Conservation (phyloP, 345 rosid species). For the Salix viminalis region DNA sequence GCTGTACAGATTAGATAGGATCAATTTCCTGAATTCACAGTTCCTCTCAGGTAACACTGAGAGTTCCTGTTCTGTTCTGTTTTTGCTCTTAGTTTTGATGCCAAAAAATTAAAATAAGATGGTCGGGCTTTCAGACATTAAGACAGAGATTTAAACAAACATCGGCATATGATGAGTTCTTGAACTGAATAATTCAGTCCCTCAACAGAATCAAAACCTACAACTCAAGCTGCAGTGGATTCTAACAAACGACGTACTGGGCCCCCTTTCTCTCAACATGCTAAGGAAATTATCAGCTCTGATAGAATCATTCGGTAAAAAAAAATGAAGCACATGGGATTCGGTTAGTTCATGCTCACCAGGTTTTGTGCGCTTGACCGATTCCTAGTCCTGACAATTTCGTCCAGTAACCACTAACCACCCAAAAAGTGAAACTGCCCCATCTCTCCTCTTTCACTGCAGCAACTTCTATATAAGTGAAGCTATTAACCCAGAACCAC, state of each 20-base stretch:
- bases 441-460: background rate
- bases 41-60: background rate
- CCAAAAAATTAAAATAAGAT: too few relatives aligned
- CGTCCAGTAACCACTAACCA: background rate
- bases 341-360: background rate
- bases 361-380: background rate
- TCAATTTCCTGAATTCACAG: background rate
- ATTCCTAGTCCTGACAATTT: background rate
- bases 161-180: background rate
- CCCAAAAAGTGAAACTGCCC: background rate
- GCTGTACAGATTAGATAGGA: too few relatives aligned
- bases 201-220: background rate
- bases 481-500: background rate
- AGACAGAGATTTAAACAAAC: background rate
- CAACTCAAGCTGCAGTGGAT: background rate
- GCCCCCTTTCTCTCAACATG: background rate
- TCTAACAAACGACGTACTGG: background rate
- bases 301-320: background rate
- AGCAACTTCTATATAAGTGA: background rate
- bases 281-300: background rate
- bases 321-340: conserved; percentile 10
- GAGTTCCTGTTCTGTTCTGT: background rate
- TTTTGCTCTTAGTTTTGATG: background rate
- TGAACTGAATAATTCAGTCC: background rate
- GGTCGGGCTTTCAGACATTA: background rate